Evolutionary conservation across 1,139 yeast genomes (phyloP).

Genomic region (Geotrichum klebahnii): DNA sequence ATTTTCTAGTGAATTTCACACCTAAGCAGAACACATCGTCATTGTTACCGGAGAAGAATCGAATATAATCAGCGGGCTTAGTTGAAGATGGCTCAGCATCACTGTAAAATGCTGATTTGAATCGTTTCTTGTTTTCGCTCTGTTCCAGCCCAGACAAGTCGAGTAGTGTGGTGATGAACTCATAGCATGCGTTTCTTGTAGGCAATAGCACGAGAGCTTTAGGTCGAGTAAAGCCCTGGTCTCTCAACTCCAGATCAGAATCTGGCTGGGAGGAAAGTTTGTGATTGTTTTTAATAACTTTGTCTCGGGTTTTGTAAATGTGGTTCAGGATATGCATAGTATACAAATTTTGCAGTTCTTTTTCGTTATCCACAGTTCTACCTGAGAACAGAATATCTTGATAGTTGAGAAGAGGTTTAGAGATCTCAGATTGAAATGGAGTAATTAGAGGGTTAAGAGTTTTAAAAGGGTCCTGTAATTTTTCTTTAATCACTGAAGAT

Average conservation of each 20-base stretch:
- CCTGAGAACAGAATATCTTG: conserved; percentile 68
- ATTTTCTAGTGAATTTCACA: conserved; percentile 79
- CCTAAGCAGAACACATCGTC: conserved; percentile 91
- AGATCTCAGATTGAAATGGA: conserved; percentile 43
- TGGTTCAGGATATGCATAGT: conserved; percentile 76
- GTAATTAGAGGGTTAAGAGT: conserved; percentile 33
- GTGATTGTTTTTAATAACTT: conserved; percentile 68
- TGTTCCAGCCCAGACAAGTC: conserved; percentile 64
- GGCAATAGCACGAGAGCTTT: conserved; percentile 80
- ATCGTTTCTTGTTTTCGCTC: conserved; percentile 75
- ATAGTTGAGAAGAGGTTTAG: conserved; percentile 67
- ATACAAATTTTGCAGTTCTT: conserved; percentile 60
- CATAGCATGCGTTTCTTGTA: conserved; percentile 73
- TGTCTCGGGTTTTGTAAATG: conserved; percentile 77
- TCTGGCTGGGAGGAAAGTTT: conserved; percentile 50
- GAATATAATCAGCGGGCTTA: conserved; percentile 80
- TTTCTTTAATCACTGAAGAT: conserved; percentile 13
- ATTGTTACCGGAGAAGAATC: conserved; percentile 80
- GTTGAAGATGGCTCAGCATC: conserved; percentile 48
- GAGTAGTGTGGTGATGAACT: conserved; percentile 61
- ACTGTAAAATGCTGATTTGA: conserved; percentile 62
- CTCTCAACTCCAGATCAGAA: conserved; percentile 59
- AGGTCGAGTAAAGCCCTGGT: conserved; percentile 94
- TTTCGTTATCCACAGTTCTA: conserved; percentile 43
- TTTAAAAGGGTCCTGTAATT: conserved; percentile 18